These are phyloP conservation scores for Isabelozyma gotoi DNA, from an alignment of 805 yeast species.

Conservation along the genomic window DNA sequence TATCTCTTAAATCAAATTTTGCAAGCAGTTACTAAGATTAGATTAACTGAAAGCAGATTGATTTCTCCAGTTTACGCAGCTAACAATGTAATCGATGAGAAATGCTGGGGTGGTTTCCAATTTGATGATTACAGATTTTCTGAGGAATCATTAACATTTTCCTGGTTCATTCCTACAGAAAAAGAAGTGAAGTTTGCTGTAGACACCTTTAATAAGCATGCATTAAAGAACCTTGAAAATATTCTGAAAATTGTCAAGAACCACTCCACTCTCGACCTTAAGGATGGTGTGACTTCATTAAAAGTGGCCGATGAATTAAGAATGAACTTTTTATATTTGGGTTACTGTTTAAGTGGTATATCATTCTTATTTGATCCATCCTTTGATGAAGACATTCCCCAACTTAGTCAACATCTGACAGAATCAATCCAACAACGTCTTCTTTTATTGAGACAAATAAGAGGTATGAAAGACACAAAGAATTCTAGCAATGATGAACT, in stretches of 20 bases:
- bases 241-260: conserved; percentile 36
- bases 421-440: conserved; percentile 36
- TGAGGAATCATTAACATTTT: conserved; percentile 49
- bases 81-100: conserved; percentile 41
- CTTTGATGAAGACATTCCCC: conserved; percentile 48
- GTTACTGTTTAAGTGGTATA: conserved; percentile 66
- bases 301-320: conserved; percentile 52
- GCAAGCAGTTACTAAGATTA: conserved; percentile 60
- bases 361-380: conserved; percentile 75
- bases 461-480: conserved; percentile 20
- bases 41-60: conserved; percentile 54
- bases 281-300: conserved; percentile 19
- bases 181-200: conserved; percentile 62
- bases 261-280: conserved; percentile 14
- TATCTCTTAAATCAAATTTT: conserved; percentile 68
- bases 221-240: conserved; percentile 41
- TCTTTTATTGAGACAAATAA: conserved; percentile 28
- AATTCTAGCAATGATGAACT: conserved; percentile 19
- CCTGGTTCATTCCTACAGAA: conserved; percentile 73
- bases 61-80: conserved; percentile 45
- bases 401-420: conserved; percentile 25
- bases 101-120: conserved; percentile 77
- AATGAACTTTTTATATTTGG: conserved; percentile 54
- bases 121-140: conserved; percentile 52
- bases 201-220: conserved; percentile 51